These are phyloP conservation scores for Mucor saturninus DNA, from an alignment of 371 early-diverging fungal genomes.

Conservation along the genomic window DNA sequence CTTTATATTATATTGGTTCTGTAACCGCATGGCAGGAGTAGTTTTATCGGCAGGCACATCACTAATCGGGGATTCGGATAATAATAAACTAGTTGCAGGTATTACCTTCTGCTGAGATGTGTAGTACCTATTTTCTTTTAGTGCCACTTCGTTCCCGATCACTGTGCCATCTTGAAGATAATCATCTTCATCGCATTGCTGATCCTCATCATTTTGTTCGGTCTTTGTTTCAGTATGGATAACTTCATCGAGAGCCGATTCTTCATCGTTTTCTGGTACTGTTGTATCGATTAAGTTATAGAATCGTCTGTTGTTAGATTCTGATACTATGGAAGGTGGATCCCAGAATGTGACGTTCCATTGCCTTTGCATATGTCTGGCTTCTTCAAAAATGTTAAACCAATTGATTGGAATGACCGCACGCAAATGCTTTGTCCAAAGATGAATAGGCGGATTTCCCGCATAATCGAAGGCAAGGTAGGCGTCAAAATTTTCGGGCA, in stretches of 20 bases:
- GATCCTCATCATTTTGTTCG: not conserved
- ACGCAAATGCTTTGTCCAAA: conserved; percentile 42
- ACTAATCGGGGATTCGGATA: conserved; percentile 13
- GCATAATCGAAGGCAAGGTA: conserved; percentile 50
- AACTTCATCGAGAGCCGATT: not conserved
- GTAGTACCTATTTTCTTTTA: not conserved
- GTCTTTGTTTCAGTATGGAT: not conserved
- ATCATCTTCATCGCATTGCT: not conserved
- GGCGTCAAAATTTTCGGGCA: conserved; percentile 51
- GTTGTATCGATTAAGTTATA: conserved; percentile 1
- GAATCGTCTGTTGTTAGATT: not conserved
- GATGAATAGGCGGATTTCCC: conserved; percentile 50
- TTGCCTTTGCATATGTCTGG: conserved; percentile 43
- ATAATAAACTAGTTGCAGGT: conserved; percentile 1
- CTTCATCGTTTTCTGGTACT: not conserved
- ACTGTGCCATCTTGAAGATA: not conserved
- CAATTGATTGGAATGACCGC: conserved; percentile 44
- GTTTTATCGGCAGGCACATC: not conserved
- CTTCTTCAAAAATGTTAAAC: conserved; percentile 55
- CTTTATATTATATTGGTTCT: conserved; percentile 16
- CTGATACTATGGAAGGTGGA: not conserved
- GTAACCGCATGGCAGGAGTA: conserved; percentile 22
- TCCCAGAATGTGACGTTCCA: conserved; percentile 28
- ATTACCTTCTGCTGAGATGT: not conserved
- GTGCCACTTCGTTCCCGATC: not conserved